Conservation (phyloP, 2,329 filamentous ascomycete genomes). For the Endoconidiophora polonica region DNA sequence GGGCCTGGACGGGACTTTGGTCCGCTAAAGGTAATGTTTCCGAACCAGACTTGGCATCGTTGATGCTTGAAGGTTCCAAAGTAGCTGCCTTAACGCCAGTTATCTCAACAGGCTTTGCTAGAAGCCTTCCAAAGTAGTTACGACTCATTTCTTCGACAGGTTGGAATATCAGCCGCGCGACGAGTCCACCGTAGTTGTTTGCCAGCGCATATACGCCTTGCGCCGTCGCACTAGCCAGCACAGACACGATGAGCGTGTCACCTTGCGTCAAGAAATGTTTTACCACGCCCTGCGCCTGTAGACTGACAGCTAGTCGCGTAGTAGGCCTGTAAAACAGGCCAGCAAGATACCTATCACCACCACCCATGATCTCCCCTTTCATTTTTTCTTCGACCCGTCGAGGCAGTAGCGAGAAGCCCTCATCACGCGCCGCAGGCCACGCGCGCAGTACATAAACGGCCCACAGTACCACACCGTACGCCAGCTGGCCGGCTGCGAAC, state of each 20-base stretch:
- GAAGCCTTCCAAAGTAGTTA: slow-evolving; percentile 70
- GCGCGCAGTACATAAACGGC: slow-evolving; percentile 52
- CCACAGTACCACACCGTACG: slow-evolving; percentile 54
- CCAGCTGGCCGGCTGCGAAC: slow-evolving; percentile 74
- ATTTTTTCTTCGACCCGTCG: not conserved
- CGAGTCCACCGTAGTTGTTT: slow-evolving; percentile 81
- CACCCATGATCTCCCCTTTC: slow-evolving; percentile 4
- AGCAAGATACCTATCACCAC: slow-evolving; percentile 28
- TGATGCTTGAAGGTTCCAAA: not conserved
- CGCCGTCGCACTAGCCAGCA: slow-evolving; percentile 57
- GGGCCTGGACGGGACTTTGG: no score
- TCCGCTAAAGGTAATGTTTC: slow-evolving; percentile 13
- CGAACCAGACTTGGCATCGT: slow-evolving; percentile 16
- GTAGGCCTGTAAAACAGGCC: slow-evolving; percentile 54
- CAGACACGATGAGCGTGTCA: slow-evolving; percentile 73
- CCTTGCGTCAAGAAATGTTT: slow-evolving; percentile 93
- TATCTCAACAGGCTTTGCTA: slow-evolving; percentile 24
- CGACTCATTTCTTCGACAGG: slow-evolving; percentile 89
- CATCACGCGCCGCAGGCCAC: slow-evolving; percentile 33
- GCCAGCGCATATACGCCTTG: slow-evolving; percentile 89
- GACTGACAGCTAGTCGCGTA: slow-evolving; percentile 56
- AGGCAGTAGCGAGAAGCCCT: slow-evolving; percentile 54
- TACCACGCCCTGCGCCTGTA: slow-evolving; percentile 74
- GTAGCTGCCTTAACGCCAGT: not conserved
- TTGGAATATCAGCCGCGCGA: slow-evolving; percentile 81